A percentile compares a stretch with the other conserved stretches of the same genome.
These are phyloP conservation scores for Trichopus zeylanicus DNA, from an alignment of 116 monocot species.

Conservation along the genomic window DNA sequence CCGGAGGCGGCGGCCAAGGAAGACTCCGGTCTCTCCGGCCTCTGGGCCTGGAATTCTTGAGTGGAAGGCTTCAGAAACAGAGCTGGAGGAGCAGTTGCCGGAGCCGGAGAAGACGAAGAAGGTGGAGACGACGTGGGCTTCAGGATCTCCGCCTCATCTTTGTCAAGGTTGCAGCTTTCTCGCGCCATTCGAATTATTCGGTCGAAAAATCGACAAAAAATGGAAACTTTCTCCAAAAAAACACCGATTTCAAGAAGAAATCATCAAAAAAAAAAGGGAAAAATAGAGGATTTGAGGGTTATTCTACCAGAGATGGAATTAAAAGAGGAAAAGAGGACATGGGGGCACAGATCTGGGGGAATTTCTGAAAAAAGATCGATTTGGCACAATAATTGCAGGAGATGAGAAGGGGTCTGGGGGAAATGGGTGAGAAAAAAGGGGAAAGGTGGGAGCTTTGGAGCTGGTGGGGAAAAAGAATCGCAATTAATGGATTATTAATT, in stretches of 20 bases:
- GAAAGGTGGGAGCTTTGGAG: background rate
- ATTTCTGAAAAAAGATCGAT: background rate
- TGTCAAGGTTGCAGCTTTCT: slow-evolving; percentile 33
- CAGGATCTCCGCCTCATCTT: slow-evolving; percentile 25
- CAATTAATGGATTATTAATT: background rate
- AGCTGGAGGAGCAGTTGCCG: background rate
- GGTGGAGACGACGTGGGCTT: slow-evolving; percentile 9
- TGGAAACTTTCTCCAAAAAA: too few relatives aligned
- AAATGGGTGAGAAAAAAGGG: background rate
- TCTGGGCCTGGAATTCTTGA: slow-evolving; percentile 1
- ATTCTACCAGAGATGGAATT: too few relatives aligned
- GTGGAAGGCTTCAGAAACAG: slow-evolving; percentile 8
- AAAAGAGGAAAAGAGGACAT: too few relatives aligned
- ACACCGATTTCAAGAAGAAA: too few relatives aligned
- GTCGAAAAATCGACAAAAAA: background rate
- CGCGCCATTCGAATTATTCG: slow-evolving; percentile 10
- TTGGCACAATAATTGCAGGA: background rate
- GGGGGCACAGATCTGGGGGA: too few relatives aligned
- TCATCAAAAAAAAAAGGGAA: too few relatives aligned
- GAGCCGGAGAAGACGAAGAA: slow-evolving; percentile 1
- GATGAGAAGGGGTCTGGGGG: background rate
- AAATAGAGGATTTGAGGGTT: too few relatives aligned
- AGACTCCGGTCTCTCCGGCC: background rate
- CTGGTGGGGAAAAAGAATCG: background rate
- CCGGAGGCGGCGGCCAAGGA: background rate